Base-by-base conservation (phyloP, 305 asterid genomes). In the Fraxinus angustifolia region DNA sequence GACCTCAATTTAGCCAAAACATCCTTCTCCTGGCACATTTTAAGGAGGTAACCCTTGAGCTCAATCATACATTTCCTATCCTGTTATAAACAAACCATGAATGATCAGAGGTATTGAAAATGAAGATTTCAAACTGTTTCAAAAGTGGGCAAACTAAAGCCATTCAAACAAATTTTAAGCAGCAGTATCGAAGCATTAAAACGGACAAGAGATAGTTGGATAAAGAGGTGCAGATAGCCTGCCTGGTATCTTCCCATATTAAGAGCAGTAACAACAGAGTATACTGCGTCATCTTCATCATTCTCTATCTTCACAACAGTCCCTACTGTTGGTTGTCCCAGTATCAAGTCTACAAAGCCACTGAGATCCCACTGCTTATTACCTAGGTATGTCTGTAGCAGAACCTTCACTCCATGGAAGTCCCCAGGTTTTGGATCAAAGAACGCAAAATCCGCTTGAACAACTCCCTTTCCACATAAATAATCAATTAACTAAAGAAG, bases 321-420 rank as follows among this genome's bases (percentile, higher is more conserved):
- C 30, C 98, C 98, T 19, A 96, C 98, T 11, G 97, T 93, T 8
- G 97, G 91, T 79, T 96, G 99, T 71, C 88, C 95, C 90, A 94
- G 80, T 89, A 92, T 90, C 86, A 90, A 83, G 88, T 96, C 98
- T 17, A 96, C 97, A 85, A 96, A 92, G 77, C 96, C 92, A 83
- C 95, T 90, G 80, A 96, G 84, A 88, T 93, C 98, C 99, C 98
- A 96, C 70, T 87, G 81, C 85, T 86, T 89, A 77, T 88, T 81
- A 83, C 93, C 97, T 65, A 95, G 93, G 88, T 91, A 96, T 26
- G 87, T 81, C 82, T 92, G 94, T 76, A 96, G 92, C 75, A 94
- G 91, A 83, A 89, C 83, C 89, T 96, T 94, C 80, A 94, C 91
- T 76, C 99, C 99, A 88, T 96, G 97, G 83, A 92, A 96, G 85